Evolutionary conservation across 495 filamentous ascomycete genomes (phyloP).

Genomic region (Articulospora tetracladia): DNA sequence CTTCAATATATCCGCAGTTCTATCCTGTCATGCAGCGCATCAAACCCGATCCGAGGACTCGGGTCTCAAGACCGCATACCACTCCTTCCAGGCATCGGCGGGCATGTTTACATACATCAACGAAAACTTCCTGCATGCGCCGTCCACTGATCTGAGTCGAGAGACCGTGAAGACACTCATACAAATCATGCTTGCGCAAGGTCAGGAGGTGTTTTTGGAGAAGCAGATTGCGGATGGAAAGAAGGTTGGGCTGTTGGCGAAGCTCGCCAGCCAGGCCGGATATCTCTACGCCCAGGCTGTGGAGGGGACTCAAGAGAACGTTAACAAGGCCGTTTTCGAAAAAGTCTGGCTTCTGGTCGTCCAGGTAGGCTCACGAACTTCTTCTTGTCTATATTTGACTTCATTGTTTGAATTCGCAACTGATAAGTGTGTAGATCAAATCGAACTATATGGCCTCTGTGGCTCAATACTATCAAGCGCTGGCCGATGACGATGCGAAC

Average conservation of each 20-base stretch:
- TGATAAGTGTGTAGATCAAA: slow-evolving; percentile 51
- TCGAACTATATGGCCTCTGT: slow-evolving; percentile 77
- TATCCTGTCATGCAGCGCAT: slow-evolving; percentile 92
- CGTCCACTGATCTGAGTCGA: slow-evolving; percentile 87
- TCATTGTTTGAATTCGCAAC: not conserved
- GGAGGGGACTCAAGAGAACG: slow-evolving; percentile 90
- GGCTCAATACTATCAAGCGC: slow-evolving; percentile 90
- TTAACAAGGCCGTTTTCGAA: slow-evolving; percentile 87
- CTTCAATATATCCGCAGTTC: slow-evolving; percentile 97
- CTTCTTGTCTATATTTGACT: not conserved
- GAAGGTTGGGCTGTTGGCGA: slow-evolving; percentile 88
- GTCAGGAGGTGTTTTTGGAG: slow-evolving; percentile 94
- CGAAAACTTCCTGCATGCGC: slow-evolving; percentile 96
- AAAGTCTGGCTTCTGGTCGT: slow-evolving; percentile 86
- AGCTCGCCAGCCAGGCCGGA: slow-evolving; percentile 85
- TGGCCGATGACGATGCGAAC: slow-evolving; percentile 84
- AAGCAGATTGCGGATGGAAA: slow-evolving; percentile 92
- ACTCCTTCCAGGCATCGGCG: slow-evolving; percentile 96
- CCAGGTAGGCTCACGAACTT: slow-evolving; percentile 51
- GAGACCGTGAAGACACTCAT: slow-evolving; percentile 96
- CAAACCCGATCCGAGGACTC: slow-evolving; percentile 89
- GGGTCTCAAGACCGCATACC: slow-evolving; percentile 92
- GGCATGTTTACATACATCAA: slow-evolving; percentile 99
- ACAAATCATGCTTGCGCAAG: slow-evolving; percentile 88
- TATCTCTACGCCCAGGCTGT: slow-evolving; percentile 83